These are phyloP conservation scores for Salix dunnii DNA, from an alignment of 345 rosid genomes.

Conservation along the genomic window DNA sequence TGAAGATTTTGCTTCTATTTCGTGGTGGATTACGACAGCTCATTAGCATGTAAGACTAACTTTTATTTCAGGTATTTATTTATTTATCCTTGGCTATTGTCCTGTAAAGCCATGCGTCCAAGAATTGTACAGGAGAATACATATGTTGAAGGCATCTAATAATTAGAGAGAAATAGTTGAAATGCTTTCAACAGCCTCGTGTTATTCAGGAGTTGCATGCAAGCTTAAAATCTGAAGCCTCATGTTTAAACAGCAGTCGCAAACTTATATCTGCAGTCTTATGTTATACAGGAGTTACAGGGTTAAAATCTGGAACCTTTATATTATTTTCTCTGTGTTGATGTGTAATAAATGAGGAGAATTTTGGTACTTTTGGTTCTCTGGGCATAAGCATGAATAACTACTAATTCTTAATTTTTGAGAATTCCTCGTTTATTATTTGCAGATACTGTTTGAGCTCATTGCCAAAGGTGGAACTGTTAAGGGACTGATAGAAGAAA, in stretches of 20 bases:
- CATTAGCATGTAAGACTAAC: neutral
- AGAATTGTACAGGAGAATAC: neutral
- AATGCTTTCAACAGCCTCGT: neutral
- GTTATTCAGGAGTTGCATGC: neutral
- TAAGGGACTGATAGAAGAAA: slow-evolving; percentile 70
- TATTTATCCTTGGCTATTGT: neutral
- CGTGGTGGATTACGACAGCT: neutral
- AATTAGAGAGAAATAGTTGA: slow-evolving; percentile 2
- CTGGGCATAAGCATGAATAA: neutral
- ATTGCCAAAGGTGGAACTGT: slow-evolving; percentile 93
- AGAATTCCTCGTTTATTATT: neutral
- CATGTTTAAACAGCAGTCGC: neutral
- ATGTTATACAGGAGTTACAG: neutral
- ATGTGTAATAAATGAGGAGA: neutral
- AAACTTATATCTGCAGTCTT: neutral
- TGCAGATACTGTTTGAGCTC: slow-evolving; percentile 78
- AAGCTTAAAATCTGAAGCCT: neutral
- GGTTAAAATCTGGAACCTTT: neutral
- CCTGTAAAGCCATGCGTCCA: neutral
- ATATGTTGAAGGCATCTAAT: neutral
- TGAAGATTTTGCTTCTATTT: neutral
- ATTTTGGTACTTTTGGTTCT: neutral
- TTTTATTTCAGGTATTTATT: neutral
- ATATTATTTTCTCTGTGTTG: neutral
- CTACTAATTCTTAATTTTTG: neutral